Conservation (phyloP, 305 asterid genomes). For the Fraxinus angustifolia region DNA sequence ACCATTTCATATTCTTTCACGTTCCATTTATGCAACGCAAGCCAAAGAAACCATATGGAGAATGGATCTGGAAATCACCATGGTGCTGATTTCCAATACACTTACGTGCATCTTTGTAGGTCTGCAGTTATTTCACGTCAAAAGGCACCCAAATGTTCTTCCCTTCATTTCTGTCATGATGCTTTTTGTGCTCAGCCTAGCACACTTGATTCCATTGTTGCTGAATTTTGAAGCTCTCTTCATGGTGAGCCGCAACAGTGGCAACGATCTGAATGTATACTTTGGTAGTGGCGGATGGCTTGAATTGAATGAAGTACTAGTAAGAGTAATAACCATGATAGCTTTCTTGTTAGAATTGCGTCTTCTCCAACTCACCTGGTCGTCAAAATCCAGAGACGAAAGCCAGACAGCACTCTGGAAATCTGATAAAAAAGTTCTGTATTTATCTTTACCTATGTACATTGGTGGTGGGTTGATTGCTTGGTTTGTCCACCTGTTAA, state of each 20-base stretch:
- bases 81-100: conserved; percentile 77
- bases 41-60: conserved; percentile 76
- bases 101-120: conserved; percentile 65
- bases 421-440: conserved; percentile 71
- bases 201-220: conserved; percentile 72
- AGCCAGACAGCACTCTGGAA: conserved; percentile 45
- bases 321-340: conserved; percentile 80
- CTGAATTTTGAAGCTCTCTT: conserved; percentile 86
- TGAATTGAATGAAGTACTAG: conserved; percentile 76
- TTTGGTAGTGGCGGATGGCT: conserved; percentile 75
- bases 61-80: conserved; percentile 86
- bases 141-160: conserved; percentile 50
- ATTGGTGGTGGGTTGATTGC: conserved; percentile 65
- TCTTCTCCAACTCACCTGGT: conserved; percentile 78
- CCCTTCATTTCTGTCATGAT: conserved; percentile 61
- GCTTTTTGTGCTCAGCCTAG: conserved; percentile 67
- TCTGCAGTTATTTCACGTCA: conserved; percentile 70
- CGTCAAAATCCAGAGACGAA: conserved; percentile 53
- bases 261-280: conserved; percentile 47
- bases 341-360: conserved; percentile 82
- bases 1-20: conserved; percentile 53
- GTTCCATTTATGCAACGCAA: conserved; percentile 54
- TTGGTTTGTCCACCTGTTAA: conserved; percentile 54
- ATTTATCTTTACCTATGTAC: conserved; percentile 60
- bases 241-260: conserved; percentile 41